Evolutionary conservation across 148 eudicot genomes (phyloP), one percentile per base, ranked within the genome.

Genomic region (Fagopyrum tataricum): DNA sequence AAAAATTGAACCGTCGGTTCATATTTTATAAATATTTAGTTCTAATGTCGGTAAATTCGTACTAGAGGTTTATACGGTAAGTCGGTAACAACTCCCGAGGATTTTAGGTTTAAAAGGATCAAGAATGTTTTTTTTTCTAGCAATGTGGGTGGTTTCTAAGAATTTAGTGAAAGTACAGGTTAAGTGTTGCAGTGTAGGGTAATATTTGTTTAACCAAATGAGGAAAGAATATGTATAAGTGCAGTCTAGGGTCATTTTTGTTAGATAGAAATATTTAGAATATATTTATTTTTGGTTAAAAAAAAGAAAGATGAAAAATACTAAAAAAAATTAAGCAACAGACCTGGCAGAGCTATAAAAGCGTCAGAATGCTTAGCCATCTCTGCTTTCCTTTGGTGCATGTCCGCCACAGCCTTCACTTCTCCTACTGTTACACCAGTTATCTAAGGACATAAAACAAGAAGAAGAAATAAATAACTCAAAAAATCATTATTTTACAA

Each of bases 281-380:
- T 31, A 31, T 31, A 31, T 31, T 31, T 31, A 31, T 31, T 31
- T 31, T 31, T 31, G 37, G 37, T 31, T 31, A 31, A 31, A 31
- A 31, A 31, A 58, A 9, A 58, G 64, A 68, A 68, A 68, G 23
- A 68, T 68, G 12, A 68, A 68, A 1, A 68, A 15, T 46, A 43
- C 14, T 59, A 43, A 44, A 23, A 37, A 44, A 24, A 31, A 31
- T 31, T 31, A 31, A 31, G 37, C 37, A 70, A 44, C 72, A 70
- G 52, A 70, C 72, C 98, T 81, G 97, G 97, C 74, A 95, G 77
- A 73, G 98, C 98, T 87, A 95, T 95, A 80, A 95, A 95, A 82
- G 98, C 98, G 85, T 95, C 98, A 69, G 98, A 95, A 78, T 90
- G 96, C 88, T 81, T 90, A 81, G 98, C 98, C 97, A 95, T 95